Evolutionary conservation across 2,329 filamentous ascomycete genomes (phyloP).

Genomic region (Calonectria naviculata): DNA sequence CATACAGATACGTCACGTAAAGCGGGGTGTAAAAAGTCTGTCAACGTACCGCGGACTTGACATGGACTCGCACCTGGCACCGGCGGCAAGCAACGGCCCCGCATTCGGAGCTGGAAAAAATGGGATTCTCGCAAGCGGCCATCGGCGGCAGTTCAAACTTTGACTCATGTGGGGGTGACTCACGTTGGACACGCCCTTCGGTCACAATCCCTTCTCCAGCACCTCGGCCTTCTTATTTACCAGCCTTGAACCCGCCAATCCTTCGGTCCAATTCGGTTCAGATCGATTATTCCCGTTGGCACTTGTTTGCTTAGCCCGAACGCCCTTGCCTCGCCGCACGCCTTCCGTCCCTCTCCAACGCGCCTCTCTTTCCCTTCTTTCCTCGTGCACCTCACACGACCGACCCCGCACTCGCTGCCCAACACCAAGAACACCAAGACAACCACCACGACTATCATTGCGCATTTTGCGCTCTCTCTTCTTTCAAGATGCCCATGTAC

Average conservation of each 20-base stretch:
- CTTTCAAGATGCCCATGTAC: background rate
- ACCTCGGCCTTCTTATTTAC: background rate
- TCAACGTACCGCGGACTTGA: too few species aligned
- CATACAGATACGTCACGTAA: background rate
- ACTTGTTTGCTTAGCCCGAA: background rate
- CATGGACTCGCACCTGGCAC: background rate
- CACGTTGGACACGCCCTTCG: background rate
- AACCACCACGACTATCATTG: background rate
- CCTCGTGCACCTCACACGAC: background rate
- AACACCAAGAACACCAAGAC: background rate
- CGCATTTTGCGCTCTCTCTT: background rate
- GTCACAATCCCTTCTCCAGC: background rate
- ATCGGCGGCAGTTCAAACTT: background rate
- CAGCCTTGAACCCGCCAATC: background rate
- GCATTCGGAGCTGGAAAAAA: constrained; percentile 5
- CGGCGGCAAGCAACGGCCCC: background rate
- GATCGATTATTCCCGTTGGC: background rate
- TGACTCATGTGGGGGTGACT: constrained; percentile 9
- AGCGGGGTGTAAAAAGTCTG: too few species aligned
- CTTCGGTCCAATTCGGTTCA: background rate
- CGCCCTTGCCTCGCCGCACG: background rate
- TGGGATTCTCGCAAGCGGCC: background rate
- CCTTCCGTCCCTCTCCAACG: background rate
- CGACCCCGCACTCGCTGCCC: background rate
- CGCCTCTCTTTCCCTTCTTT: background rate